Conservation (phyloP, 441 rosid species). For the Pelargonium australe region DNA sequence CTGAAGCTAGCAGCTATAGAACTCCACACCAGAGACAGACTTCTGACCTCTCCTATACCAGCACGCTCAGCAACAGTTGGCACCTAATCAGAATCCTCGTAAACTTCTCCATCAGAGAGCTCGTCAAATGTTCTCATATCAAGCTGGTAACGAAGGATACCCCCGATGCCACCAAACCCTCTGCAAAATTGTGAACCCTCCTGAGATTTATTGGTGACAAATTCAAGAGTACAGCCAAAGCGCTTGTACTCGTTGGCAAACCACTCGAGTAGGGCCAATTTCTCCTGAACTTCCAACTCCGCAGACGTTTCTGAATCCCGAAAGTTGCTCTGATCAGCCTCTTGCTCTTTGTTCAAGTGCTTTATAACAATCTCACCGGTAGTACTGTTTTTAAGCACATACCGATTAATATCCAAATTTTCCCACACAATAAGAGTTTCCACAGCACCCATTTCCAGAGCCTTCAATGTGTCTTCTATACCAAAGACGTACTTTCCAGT, state of each 20-base stretch:
- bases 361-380: slow-evolving; percentile 11
- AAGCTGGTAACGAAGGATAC: slow-evolving; percentile 17
- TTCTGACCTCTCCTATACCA: neutral
- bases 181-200: slow-evolving; percentile 23
- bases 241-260: slow-evolving; percentile 17
- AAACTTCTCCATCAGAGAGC: slow-evolving; percentile 11
- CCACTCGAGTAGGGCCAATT: slow-evolving; percentile 17
- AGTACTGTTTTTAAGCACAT: slow-evolving; percentile 11
- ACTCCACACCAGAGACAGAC: neutral
- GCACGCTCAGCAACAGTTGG: neutral
- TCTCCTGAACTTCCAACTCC: slow-evolving; percentile 12
- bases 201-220: slow-evolving; percentile 17
- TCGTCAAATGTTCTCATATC: slow-evolving; percentile 15
- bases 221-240: slow-evolving; percentile 16
- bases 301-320: slow-evolving; percentile 15
- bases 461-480: slow-evolving; percentile 19
- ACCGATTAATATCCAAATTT: slow-evolving; percentile 17
- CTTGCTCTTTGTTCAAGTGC: slow-evolving; percentile 20
- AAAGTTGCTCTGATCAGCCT: slow-evolving; percentile 17
- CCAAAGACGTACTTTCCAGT: slow-evolving; percentile 17
- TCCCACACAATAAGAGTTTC: slow-evolving; percentile 19
- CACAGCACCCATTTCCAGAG: slow-evolving; percentile 17
- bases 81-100: slow-evolving; percentile 14
- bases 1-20: neutral
- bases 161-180: slow-evolving; percentile 24